These are phyloP conservation scores for Fusarium hostae DNA, from an alignment of 2,329 filamentous ascomycete species.

Conservation along the genomic window DNA sequence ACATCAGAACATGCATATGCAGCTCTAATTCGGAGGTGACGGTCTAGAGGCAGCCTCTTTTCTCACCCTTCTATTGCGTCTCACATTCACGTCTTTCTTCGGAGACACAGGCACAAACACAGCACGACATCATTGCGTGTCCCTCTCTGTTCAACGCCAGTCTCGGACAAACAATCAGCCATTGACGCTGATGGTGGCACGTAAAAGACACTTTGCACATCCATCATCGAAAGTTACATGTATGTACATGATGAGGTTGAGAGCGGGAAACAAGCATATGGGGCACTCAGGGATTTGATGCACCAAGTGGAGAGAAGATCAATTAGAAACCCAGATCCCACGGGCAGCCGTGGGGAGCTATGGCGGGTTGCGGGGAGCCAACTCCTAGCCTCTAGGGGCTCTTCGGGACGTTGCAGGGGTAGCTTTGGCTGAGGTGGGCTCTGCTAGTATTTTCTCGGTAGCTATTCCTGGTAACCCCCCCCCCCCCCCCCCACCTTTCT, in stretches of 20 bases:
- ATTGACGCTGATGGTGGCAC: constrained; percentile 1
- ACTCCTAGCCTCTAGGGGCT: constrained; percentile 33
- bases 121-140: constrained; percentile 10
- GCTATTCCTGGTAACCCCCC: constrained; percentile 23
- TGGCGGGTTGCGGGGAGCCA: constrained; percentile 37
- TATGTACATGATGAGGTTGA: constrained; percentile 1
- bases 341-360: constrained; percentile 42
- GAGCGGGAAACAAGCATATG: constrained; percentile 19
- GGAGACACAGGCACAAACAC: not conserved
- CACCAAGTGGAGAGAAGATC: constrained; percentile 35
- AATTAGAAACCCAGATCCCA: constrained; percentile 28
- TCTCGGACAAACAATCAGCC: not conserved
- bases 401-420: constrained; percentile 40
- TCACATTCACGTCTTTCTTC: constrained; percentile 16
- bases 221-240: not conserved
- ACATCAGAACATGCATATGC: constrained; percentile 24
- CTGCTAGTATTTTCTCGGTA: constrained; percentile 33
- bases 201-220: not conserved
- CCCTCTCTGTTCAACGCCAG: constrained; percentile 6
- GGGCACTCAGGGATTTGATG: constrained; percentile 16
- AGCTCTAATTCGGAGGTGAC: constrained; percentile 5
- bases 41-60: constrained; percentile 19
- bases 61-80: constrained; percentile 19
- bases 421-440: constrained; percentile 18
- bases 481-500: constrained; percentile 20